Conservation (phyloP, 495 filamentous ascomycete species). For the Neurospora hispaniola region DNA sequence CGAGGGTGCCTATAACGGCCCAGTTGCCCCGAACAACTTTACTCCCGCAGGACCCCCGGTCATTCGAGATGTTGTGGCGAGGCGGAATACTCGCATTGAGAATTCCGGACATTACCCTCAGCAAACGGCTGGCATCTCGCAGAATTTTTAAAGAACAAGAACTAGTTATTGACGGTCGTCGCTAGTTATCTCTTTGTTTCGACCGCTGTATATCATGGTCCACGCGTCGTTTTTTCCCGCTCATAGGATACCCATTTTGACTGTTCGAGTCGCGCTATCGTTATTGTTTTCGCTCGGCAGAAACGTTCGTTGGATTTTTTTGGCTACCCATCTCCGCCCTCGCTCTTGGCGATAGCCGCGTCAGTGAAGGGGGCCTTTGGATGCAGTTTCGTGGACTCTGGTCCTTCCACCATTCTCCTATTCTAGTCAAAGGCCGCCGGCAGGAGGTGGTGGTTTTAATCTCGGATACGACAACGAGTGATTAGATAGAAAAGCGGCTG, state of each 20-base stretch:
- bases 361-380: background rate
- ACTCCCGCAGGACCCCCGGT: conserved; percentile 50
- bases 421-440: background rate
- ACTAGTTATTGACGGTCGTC: background rate
- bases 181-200: background rate
- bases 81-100: conserved; percentile 89
- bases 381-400: background rate
- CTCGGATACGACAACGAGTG: background rate
- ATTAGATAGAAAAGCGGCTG: background rate
- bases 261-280: background rate
- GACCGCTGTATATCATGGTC: background rate
- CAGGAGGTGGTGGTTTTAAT: background rate
- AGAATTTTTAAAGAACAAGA: conserved; percentile 63
- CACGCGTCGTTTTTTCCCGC: background rate
- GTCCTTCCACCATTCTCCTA: background rate
- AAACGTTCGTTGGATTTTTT: background rate
- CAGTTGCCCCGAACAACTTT: conserved; percentile 18
- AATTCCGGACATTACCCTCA: conserved; percentile 77
- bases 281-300: background rate
- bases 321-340: background rate
- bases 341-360: background rate
- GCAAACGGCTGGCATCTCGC: conserved; percentile 92
- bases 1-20: conserved; percentile 23
- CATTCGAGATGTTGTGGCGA: conserved; percentile 84
- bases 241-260: background rate